phyloP scores from a whole-genome alignment of 2,329 filamentous ascomycete genomes.

The Pezicula neosporulosa region DNA sequence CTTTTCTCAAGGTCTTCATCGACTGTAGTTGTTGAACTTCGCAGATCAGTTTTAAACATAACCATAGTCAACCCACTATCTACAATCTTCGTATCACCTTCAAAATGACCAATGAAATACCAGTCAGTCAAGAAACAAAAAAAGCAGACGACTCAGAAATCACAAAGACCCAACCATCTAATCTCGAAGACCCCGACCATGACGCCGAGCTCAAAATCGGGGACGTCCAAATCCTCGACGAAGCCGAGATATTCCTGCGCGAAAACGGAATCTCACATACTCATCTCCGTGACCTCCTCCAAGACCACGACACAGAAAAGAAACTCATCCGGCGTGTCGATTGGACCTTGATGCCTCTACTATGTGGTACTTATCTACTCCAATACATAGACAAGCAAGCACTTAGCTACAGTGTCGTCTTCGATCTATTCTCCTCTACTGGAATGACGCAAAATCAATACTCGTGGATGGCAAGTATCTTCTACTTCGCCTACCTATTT shows the following conservation, averaged over 20 bases:
- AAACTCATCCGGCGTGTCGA: slow-evolving; percentile 1
- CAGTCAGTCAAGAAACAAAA: no score
- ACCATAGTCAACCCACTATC: no score
- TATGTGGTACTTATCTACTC: not conserved
- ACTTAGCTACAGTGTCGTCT: slow-evolving; percentile 10
- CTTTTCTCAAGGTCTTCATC: no score
- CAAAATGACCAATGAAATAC: no score
- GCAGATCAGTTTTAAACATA: no score
- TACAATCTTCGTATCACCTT: no score
- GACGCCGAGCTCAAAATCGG: no score
- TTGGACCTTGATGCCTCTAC: not conserved
- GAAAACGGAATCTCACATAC: not conserved
- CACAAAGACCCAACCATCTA: no score
- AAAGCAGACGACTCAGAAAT: no score
- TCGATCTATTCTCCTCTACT: not conserved
- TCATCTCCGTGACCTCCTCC: not conserved
- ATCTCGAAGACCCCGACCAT: no score
- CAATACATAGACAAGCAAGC: not conserved
- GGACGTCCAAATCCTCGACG: not conserved
- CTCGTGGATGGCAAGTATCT: slow-evolving; percentile 40
- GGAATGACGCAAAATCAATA: slow-evolving; percentile 22
- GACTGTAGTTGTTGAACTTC: no score
- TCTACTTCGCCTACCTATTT: slow-evolving; percentile 30
- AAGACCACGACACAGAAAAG: not conserved
- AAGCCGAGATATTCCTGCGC: not conserved